These are phyloP conservation scores for Phaeoacremonium minimum DNA, from an alignment of 2,329 filamentous ascomycete species.

Conservation along the genomic window DNA sequence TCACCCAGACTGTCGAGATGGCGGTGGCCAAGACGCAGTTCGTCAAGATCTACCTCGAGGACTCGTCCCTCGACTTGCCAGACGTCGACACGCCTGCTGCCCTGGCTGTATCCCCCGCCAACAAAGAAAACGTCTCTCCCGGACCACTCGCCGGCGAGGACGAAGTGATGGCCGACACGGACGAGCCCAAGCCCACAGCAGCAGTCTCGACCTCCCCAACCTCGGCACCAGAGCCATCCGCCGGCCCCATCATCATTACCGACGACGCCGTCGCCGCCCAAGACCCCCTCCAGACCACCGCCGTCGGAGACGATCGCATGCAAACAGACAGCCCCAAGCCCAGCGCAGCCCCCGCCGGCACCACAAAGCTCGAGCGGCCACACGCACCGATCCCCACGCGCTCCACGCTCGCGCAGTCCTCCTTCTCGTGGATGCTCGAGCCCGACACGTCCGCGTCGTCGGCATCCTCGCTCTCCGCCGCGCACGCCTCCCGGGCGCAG, in stretches of 20 bases:
- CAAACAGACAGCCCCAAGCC: conserved; percentile 15
- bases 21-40: conserved; percentile 61
- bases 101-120: conserved; percentile 12
- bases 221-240: too few relatives aligned
- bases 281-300: not conserved
- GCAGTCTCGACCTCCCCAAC: not conserved
- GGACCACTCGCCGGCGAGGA: conserved; percentile 7
- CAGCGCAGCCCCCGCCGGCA: conserved; percentile 4
- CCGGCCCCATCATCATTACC: not conserved
- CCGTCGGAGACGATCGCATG: conserved; percentile 15
- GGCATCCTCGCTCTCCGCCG: conserved; percentile 18
- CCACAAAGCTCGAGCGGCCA: conserved; percentile 23
- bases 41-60: conserved; percentile 58
- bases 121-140: conserved; percentile 9
- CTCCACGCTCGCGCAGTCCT: conserved; percentile 67
- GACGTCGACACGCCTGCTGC: conserved; percentile 19
- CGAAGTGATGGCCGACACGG: conserved; percentile 9
- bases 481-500: conserved; percentile 10
- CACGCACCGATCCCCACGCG: conserved; percentile 54
- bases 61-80: conserved; percentile 31
- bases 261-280: not conserved
- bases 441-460: conserved; percentile 35
- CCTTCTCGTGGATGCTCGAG: conserved; percentile 76
- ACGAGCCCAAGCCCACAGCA: not conserved
- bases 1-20: conserved; percentile 50